Evolutionary conservation across 2,329 filamentous ascomycete species (phyloP).

Genomic region (Ophiocordyceps sinensis): DNA sequence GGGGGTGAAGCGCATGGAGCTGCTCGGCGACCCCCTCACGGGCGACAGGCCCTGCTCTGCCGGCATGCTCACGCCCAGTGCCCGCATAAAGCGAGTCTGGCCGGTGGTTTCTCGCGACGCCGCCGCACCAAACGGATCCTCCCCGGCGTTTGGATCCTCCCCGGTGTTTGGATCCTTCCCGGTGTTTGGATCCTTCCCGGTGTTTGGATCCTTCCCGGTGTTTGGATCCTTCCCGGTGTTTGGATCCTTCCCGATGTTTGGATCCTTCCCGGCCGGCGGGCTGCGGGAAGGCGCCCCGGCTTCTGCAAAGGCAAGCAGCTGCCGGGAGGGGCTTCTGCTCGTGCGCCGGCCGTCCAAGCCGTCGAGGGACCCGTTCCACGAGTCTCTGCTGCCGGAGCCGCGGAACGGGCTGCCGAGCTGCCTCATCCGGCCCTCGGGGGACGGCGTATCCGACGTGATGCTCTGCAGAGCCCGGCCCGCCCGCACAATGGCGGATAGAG

Average conservation of each 20-base stretch:
- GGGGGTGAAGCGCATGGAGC: slow-evolving; percentile 17
- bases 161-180: no score
- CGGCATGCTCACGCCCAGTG: slow-evolving; percentile 13
- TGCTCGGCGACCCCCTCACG: slow-evolving; percentile 14
- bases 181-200: no score
- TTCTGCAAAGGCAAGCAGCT: slow-evolving; percentile 6
- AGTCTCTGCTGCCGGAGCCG: slow-evolving; percentile 21
- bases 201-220: no score
- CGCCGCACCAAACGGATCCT: slow-evolving; percentile 14
- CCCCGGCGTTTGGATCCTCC: no score
- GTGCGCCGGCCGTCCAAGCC: slow-evolving; percentile 9
- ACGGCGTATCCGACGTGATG: slow-evolving; percentile 44
- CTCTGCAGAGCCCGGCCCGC: slow-evolving; percentile 41
- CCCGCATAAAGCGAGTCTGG: slow-evolving; percentile 18
- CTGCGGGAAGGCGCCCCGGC: slow-evolving; percentile 1
- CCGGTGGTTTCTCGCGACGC: slow-evolving; percentile 11
- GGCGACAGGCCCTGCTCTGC: slow-evolving; percentile 1
- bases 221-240: no score
- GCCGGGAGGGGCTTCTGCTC: slow-evolving; percentile 19
- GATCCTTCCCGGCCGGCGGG: slow-evolving; percentile 7
- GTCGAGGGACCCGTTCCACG: slow-evolving; percentile 14
- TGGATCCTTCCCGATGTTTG: no score
- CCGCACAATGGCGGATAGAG: slow-evolving; percentile 42
- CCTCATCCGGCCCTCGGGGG: slow-evolving; percentile 34
- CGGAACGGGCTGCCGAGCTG: slow-evolving; percentile 43